These are phyloP conservation scores for Xylariomycetidae sp. DNA, from an alignment of 2,329 filamentous ascomycete genomes.

Conservation along the genomic window DNA sequence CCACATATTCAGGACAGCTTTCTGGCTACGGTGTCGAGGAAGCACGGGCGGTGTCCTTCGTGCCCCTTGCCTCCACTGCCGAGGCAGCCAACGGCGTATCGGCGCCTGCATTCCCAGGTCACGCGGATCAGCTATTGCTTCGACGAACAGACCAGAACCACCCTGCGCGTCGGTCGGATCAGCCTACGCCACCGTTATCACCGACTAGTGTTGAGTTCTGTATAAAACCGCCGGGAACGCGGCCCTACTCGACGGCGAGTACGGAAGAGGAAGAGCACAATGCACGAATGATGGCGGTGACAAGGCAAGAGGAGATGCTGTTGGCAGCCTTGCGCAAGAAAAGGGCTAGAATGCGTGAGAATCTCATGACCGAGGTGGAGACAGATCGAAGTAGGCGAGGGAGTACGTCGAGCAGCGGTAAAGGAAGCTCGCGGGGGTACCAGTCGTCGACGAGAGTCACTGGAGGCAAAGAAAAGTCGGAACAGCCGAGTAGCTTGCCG, in stretches of 20 bases:
- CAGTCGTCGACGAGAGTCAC: neutral
- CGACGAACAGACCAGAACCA: slow-evolving; percentile 16
- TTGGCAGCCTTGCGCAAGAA: slow-evolving; percentile 51
- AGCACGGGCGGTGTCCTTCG: slow-evolving; percentile 33
- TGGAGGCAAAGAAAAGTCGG: neutral
- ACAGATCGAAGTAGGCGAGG: slow-evolving; percentile 24
- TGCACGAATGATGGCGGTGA: slow-evolving; percentile 50
- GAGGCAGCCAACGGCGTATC: slow-evolving; percentile 18
- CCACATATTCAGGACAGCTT: slow-evolving; percentile 23
- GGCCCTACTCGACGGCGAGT: slow-evolving; percentile 19
- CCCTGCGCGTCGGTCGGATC: slow-evolving; percentile 29
- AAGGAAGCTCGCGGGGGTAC: neutral
- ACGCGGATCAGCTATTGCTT: slow-evolving; percentile 9
- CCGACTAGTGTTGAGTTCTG: slow-evolving; percentile 47
- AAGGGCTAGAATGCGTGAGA: slow-evolving; percentile 49
- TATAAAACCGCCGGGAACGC: slow-evolving; percentile 31
- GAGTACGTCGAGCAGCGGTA: slow-evolving; percentile 5
- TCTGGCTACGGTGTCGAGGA: slow-evolving; percentile 31
- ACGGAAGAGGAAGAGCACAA: slow-evolving; percentile 23
- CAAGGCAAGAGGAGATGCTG: slow-evolving; percentile 52
- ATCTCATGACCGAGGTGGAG: slow-evolving; percentile 36
- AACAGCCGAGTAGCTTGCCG: slow-evolving; percentile 6
- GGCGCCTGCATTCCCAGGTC: slow-evolving; percentile 8
- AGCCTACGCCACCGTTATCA: slow-evolving; percentile 45
- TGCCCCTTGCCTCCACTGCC: slow-evolving; percentile 24